Conservation (phyloP, 495 filamentous ascomycete species). For the Astrocystis sublimbata region DNA sequence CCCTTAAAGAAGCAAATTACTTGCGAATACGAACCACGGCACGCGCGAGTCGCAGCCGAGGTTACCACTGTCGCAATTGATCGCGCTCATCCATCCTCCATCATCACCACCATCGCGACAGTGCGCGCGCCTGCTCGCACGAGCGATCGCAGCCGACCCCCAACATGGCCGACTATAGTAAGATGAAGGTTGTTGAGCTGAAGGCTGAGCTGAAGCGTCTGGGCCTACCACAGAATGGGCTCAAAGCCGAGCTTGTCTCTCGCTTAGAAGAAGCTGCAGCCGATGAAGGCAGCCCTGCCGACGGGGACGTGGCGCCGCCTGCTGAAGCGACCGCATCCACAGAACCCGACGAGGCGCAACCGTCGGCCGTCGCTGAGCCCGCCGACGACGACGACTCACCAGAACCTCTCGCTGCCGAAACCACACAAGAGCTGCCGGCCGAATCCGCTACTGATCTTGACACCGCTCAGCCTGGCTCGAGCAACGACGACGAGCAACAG, state of each 20-base stretch:
- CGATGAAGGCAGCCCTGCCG: slow-evolving; percentile 15
- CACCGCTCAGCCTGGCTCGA: background rate
- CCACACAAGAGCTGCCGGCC: background rate
- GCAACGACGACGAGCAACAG: slow-evolving; percentile 17
- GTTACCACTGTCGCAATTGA: slow-evolving; percentile 1
- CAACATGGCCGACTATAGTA: slow-evolving; percentile 57
- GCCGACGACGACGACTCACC: slow-evolving; percentile 12
- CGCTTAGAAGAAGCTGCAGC: slow-evolving; percentile 46
- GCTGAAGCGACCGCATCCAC: slow-evolving; percentile 11
- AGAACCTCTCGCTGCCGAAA: slow-evolving; percentile 10
- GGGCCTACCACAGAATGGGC: slow-evolving; percentile 53
- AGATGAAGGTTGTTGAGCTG: slow-evolving; percentile 61
- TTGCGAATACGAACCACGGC: background rate
- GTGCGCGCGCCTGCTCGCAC: background rate
- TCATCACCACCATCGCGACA: background rate
- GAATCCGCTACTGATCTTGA: background rate
- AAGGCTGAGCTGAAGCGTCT: slow-evolving; percentile 59
- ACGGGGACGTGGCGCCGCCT: slow-evolving; percentile 15
- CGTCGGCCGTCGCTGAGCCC: slow-evolving; percentile 22
- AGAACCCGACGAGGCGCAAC: slow-evolving; percentile 14
- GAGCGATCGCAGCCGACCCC: background rate
- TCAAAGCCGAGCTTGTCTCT: slow-evolving; percentile 59
- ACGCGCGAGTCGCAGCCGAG: background rate
- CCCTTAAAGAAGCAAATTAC: background rate
- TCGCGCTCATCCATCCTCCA: background rate